Evolutionary conservation across 352 stramenopile genomes (phyloP).

Genomic region (Pilasporangium apinafurcum): DNA sequence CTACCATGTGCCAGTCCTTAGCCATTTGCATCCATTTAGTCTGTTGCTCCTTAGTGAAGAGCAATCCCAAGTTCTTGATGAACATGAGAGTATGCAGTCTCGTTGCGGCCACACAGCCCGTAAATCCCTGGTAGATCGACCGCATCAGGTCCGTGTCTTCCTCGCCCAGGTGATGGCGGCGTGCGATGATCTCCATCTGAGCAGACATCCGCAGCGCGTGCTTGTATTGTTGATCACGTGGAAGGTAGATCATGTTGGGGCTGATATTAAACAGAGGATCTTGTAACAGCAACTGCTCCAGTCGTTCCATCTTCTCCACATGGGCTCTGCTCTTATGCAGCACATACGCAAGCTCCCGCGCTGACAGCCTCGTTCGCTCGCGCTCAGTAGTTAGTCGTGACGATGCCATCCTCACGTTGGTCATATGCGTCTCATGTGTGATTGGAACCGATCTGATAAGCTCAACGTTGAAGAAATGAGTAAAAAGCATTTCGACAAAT

Average conservation of each 20-base stretch:
- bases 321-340: slow-evolving; percentile 42
- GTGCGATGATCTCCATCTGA: slow-evolving; percentile 47
- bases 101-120: slow-evolving; percentile 42
- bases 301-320: slow-evolving; percentile 45
- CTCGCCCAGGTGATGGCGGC: slow-evolving; percentile 36
- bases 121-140: slow-evolving; percentile 42
- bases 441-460: too few relatives aligned
- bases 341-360: slow-evolving; percentile 59
- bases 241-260: slow-evolving; percentile 61
- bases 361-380: slow-evolving; percentile 26
- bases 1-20: slow-evolving; percentile 66
- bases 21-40: slow-evolving; percentile 58
- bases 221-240: slow-evolving; percentile 57
- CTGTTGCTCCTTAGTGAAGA: slow-evolving; percentile 71
- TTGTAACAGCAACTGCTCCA: slow-evolving; percentile 49
- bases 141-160: slow-evolving; percentile 57
- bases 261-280: slow-evolving; percentile 52
- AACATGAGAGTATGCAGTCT: slow-evolving; percentile 73
- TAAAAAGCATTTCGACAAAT: too few relatives aligned
- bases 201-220: slow-evolving; percentile 51
- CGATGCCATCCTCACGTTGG: not conserved
- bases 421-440: too few relatives aligned
- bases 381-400: slow-evolving; percentile 24
- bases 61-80: slow-evolving; percentile 48
- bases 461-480: too few relatives aligned